Conservation (phyloP, 768 basidiomycete genomes). For the Clathrus columnatus region DNA sequence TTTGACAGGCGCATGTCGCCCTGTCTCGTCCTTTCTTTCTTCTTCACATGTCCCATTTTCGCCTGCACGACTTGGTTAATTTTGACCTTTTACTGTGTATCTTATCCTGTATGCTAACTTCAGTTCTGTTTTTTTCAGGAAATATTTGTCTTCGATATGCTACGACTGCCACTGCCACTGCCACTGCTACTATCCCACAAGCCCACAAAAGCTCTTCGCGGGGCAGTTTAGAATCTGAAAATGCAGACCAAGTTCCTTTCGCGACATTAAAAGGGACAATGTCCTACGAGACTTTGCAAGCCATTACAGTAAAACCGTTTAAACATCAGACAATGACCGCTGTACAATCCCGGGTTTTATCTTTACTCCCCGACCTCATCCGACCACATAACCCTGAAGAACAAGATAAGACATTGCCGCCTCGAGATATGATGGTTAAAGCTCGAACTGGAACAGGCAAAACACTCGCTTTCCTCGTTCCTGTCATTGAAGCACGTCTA, state of each 20-base stretch:
- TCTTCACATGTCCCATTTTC: neutral
- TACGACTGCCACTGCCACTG: neutral
- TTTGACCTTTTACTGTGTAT: neutral
- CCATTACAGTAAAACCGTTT: slow-evolving; percentile 59
- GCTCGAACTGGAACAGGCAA: slow-evolving; percentile 88
- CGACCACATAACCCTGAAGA: slow-evolving; percentile 35
- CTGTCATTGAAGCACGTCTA: slow-evolving; percentile 72
- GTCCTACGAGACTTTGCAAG: slow-evolving; percentile 35
- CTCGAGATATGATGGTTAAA: slow-evolving; percentile 73
- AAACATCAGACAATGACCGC: slow-evolving; percentile 62
- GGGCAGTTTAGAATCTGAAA: too few species aligned
- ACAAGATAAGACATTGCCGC: slow-evolving; percentile 7
- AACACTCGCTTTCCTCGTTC: slow-evolving; percentile 81
- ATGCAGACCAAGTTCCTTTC: slow-evolving; percentile 19
- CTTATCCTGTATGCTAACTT: neutral
- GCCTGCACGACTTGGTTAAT: neutral
- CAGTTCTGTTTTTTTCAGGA: neutral
- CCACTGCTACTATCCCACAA: neutral
- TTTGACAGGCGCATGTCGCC: neutral
- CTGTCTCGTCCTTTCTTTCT: neutral
- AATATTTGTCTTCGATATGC: neutral
- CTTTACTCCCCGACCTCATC: slow-evolving; percentile 63
- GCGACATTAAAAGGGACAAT: slow-evolving; percentile 24
- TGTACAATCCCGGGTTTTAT: slow-evolving; percentile 75
- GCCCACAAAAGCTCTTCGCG: too few species aligned